Base-by-base conservation (phyloP, 352 stramenopile genomes). In the Phytophthora rubi region DNA sequence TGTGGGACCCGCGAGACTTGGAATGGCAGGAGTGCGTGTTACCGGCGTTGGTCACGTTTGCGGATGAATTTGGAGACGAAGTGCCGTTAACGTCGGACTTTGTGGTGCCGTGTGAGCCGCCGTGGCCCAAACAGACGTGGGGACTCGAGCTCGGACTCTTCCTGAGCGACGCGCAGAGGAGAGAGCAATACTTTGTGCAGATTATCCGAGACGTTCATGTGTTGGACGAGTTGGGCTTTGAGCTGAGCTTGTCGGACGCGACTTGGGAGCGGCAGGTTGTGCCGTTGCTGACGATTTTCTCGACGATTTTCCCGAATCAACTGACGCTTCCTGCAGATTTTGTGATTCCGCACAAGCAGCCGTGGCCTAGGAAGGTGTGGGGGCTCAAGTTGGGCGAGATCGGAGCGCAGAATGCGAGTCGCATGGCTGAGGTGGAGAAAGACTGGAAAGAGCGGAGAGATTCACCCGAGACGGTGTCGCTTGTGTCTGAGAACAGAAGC, bases 1-100 rank as follows among this genome's bases (percentile, higher is more conserved):
- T 70, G 16, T 75, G 66, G 67, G 57, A 73, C 32, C 32, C 59
- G 1, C 51, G 32, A 13, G 71, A 75, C 47, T 33, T 75, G 2
- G 62, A 78, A 30, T 78, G 71, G 71, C 45, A 78, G n/a, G 66
- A 73, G 21, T 52, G 66, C n/a, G 53, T 78, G 57, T 62, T 75
- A 21, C 71, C 71, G 13, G 71, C 71, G 6, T 57, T 78, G 35
- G 71, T 62, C 18, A 78, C 71, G 3, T 73, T 75, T 52, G 67
- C 58, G 3, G 67, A 78, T 33, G 71, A 78, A 42, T 72, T 59
- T 51, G 37, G 45, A 18, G 53, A 70, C 3, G 33, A 55, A 23
- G 55, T 74, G 53, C 48, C 53, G 4, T 33, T 78, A 32, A 54
- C 53, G 15, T 56, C 37, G 6, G 33, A 67, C 45, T 78, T 78